Evolutionary conservation across 441 rosid species (phyloP), one percentile per base, ranked within the genome.

Genomic region (Macaranga tanarius): DNA sequence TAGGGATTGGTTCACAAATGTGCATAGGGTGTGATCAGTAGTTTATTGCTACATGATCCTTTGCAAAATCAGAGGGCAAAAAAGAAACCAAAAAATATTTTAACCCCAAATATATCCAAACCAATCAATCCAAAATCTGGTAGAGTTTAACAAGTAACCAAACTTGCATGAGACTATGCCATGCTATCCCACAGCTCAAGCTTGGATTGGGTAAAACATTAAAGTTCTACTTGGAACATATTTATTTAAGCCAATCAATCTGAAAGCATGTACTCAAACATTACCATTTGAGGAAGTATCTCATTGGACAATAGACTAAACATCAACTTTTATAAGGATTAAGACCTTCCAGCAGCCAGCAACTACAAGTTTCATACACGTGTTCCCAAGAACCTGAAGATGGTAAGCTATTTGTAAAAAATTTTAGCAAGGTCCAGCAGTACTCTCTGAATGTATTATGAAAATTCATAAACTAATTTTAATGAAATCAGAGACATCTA

Each of bases 91-190:
- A 38, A 28, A 62, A 31, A 54, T 44, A 70, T 17, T 40, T 45
- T 4, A 19, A 58, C 19, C 10, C 47, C 55, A 38, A 69, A 17
- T 54, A 57, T 23, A 58, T 57, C 64, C 44, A 70, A 55, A 48
- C 61, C 47, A 59, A 28, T 44, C n/a, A 44, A 69, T 38, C 23
- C 64, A 60, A 71, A 62, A 59, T 26, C 56, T 45, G 47, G 28
- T 19, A 20, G 52, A 34, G n/a, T 66, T 38, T 54, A 26, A 50
- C 40, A 40, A 50, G n/a, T 3, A 51, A 40, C 13, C 19, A 47
- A 52, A 45, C 48, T 17, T 70, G 66, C 40, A 28, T 59, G 42
- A 16, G 61, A 54, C 66, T 42, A 3, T 20, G 23, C 10, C 44
- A 67, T 12, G n/a, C 19, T n/a, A 52, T 31, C 16, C 10, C 57